Conservation (phyloP, 495 filamentous ascomycete genomes). For the Podospora didyma region DNA sequence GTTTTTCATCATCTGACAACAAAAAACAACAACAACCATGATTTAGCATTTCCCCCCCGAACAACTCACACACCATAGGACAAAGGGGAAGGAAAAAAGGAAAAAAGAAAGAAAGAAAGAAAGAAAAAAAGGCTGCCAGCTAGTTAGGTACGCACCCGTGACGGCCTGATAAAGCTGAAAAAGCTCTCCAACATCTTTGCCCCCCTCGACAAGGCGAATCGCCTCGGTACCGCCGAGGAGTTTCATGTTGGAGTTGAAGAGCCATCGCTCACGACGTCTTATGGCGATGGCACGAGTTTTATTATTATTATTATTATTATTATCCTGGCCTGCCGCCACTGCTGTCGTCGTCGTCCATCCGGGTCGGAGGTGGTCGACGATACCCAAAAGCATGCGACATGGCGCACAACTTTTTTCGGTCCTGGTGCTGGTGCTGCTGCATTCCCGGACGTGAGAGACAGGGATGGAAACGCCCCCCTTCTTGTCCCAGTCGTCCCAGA, state of each 20-base stretch:
- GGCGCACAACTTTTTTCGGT: not conserved
- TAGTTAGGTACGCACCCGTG: not conserved
- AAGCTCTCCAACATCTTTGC: not conserved
- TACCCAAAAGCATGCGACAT: not conserved
- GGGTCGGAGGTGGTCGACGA: not conserved
- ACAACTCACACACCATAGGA: not conserved
- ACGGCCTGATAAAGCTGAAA: not conserved
- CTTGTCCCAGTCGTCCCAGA: not conserved
- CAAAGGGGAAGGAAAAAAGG: not conserved
- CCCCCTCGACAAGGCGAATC: not conserved
- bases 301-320: not conserved
- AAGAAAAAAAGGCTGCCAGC: too few relatives aligned
- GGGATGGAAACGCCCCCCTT: not conserved
- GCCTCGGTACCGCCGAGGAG: not conserved
- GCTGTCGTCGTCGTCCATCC: not conserved
- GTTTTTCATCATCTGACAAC: not conserved
- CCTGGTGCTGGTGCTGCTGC: not conserved
- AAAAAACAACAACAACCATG: too few relatives aligned
- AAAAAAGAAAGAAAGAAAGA: not conserved
- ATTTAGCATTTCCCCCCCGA: too few relatives aligned
- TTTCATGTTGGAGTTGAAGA: not conserved
- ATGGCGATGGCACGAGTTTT: not conserved
- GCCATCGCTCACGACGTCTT: not conserved
- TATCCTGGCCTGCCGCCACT: too few relatives aligned
- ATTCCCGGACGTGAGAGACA: not conserved